These are phyloP conservation scores for Psilocybe cubensis DNA, from an alignment of 768 basidiomycete species.

Conservation along the genomic window DNA sequence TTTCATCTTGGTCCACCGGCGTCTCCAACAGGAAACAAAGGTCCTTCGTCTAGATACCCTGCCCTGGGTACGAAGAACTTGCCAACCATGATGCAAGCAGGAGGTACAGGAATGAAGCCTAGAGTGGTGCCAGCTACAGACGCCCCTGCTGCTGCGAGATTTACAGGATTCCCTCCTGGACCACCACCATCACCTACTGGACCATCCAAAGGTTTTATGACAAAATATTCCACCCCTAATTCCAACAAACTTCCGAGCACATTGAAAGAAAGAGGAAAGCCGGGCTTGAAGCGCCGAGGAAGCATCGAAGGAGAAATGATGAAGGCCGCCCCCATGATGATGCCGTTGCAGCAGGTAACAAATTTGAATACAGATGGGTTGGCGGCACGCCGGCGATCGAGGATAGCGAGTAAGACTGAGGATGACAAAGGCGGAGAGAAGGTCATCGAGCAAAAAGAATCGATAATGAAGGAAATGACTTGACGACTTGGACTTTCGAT, in stretches of 20 bases:
- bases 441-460: not conserved
- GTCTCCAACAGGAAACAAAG: not conserved
- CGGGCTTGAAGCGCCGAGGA: constrained; percentile 16
- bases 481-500: too few species aligned
- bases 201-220: not conserved
- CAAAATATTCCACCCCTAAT: not conserved
- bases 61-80: constrained; percentile 6
- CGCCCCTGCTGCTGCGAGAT: not conserved
- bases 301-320: constrained; percentile 15
- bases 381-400: constrained; percentile 14
- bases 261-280: not conserved
- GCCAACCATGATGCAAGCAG: not conserved
- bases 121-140: not conserved
- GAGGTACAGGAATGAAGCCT: not conserved
- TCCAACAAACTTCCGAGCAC: not conserved
- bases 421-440: constrained; percentile 6
- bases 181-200: not conserved
- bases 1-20: not conserved
- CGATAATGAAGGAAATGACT: not conserved
- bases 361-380: constrained; percentile 10
- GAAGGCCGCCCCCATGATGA: constrained; percentile 7
- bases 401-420: not conserved
- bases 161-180: not conserved
- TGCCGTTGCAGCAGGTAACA: constrained; percentile 17
- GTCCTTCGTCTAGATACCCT: not conserved